Base-by-base conservation (phyloP, 805 yeast genomes). In the Yamadazyma kitorensis region DNA sequence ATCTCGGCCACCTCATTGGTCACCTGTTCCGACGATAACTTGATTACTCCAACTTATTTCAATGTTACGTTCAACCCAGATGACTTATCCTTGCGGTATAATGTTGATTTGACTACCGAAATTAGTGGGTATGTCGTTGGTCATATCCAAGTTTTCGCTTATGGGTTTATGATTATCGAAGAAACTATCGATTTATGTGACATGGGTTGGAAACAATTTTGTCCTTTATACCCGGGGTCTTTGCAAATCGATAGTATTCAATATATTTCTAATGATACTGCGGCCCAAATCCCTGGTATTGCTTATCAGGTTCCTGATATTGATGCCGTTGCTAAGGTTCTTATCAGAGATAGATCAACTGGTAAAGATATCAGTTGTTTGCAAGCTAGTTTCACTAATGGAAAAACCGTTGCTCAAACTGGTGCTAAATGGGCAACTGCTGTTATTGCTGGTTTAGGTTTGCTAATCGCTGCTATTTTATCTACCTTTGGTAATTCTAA, bases 341-440 rank as follows among this genome's bases (percentile, higher is more conserved):
- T 53, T 36, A 68, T 80, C 19, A 51, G 53, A 33, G 70, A 74
- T 34, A 52, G 53, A 9, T 53, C 61, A 39, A 53, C 65, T 6
- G 68, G 67, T 18, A 68, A 68, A 20, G 54, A 60, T 37, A 51
- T 82, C 36, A 86, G 88, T 24, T 87, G 96, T 55, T 68, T 87
- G 37, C 91, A 84, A 53, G 79, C 86, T 12, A 73, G 74, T 39
- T 79, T 87, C 52, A 51, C 80, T 14, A 87, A 87, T 54, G 87
- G 89, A 23, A 84, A 80, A 49, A 80, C 94, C 2, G 91, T 87
- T 14, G 64, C 84, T 27, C 95, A 86, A 53, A 68, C 75, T 2
- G 85, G 85, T 45, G 88, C 82, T 38, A 83, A 85, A 60, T 89
- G 97, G 97, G 95, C 86, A 25, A 86, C 96, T 13, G 97, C 97